phyloP scores from a whole-genome alignment of 208 protist species.

The Trypanosoma conorhini region DNA sequence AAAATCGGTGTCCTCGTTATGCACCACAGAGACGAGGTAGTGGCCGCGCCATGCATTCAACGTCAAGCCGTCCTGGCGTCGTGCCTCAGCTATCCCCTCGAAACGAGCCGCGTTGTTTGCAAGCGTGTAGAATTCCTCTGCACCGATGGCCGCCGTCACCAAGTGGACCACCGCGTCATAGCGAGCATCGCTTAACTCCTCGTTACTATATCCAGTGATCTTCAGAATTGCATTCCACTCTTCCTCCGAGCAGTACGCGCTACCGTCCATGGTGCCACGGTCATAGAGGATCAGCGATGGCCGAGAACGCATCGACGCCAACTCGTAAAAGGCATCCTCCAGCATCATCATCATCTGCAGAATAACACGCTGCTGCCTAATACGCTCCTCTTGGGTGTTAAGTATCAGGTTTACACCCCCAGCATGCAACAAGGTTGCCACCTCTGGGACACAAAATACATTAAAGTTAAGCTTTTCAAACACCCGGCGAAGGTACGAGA shows the following conservation, averaged over 20 bases:
- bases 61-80: slow-evolving; percentile 44
- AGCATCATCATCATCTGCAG: slow-evolving; percentile 45
- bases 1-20: slow-evolving; percentile 43
- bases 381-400: slow-evolving; percentile 20
- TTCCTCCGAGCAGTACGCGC: slow-evolving; percentile 44
- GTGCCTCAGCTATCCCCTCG: slow-evolving; percentile 56
- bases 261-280: slow-evolving; percentile 60
- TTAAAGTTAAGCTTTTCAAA: slow-evolving; percentile 56
- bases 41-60: slow-evolving; percentile 43
- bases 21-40: slow-evolving; percentile 36
- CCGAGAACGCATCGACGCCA: slow-evolving; percentile 24
- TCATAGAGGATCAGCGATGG: slow-evolving; percentile 56
- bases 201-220: slow-evolving; percentile 26
- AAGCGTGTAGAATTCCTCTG: slow-evolving; percentile 57
- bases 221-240: slow-evolving; percentile 38
- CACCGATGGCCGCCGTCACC: slow-evolving; percentile 75
- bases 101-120: slow-evolving; percentile 40
- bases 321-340: slow-evolving; percentile 41
- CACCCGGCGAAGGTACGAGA: slow-evolving; percentile 68
- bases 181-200: slow-evolving; percentile 40
- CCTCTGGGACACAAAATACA: slow-evolving; percentile 82
- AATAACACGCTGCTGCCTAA: slow-evolving; percentile 41
- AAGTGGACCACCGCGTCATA: slow-evolving; percentile 76
- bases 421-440: slow-evolving; percentile 69
- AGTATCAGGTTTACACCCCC: slow-evolving; percentile 37